A percentile compares a stretch with the other conserved stretches of the same genome.
Evolutionary conservation across 2,329 filamentous ascomycete genomes (phyloP).

Genomic region (Apiospora rasikravindrae): DNA sequence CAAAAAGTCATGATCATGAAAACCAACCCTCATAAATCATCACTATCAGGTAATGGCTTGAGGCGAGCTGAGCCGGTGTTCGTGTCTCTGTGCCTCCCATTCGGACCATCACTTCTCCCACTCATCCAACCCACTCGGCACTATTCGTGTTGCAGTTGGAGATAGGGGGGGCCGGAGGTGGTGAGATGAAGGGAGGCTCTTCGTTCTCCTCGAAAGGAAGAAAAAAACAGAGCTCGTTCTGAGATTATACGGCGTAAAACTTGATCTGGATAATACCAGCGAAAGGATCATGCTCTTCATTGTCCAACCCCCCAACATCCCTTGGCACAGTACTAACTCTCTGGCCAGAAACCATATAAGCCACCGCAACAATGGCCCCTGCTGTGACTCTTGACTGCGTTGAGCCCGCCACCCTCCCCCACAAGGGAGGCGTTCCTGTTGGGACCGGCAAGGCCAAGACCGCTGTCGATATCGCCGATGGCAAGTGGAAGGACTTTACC

Average conservation of each 20-base stretch:
- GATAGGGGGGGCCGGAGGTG: background rate
- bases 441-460: conserved; percentile 51
- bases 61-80: conserved; percentile 44
- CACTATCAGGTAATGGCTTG: conserved; percentile 39
- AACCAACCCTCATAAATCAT: conserved; percentile 29
- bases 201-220: background rate
- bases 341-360: conserved; percentile 36
- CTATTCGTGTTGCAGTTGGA: background rate
- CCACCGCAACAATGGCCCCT: conserved; percentile 71
- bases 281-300: conserved; percentile 94
- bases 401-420: conserved; percentile 56
- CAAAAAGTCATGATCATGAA: conserved; percentile 13
- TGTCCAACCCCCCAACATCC: conserved; percentile 41
- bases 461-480: conserved; percentile 67
- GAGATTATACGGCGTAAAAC: conserved; percentile 92
- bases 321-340: conserved; percentile 42
- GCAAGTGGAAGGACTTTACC: conserved; percentile 80
- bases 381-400: conserved; percentile 70
- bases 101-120: background rate
- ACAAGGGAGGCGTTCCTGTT: conserved; percentile 50
- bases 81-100: conserved; percentile 34
- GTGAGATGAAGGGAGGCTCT: conserved; percentile 14
- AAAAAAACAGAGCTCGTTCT: conserved; percentile 48
- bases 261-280: conserved; percentile 99
- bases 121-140: conserved; percentile 1